A percentile compares a stretch with the other conserved stretches of the same genome.
Evolutionary conservation across 2,329 filamentous ascomycete species (phyloP).

Genomic region (Epichloe gansuensis): DNA sequence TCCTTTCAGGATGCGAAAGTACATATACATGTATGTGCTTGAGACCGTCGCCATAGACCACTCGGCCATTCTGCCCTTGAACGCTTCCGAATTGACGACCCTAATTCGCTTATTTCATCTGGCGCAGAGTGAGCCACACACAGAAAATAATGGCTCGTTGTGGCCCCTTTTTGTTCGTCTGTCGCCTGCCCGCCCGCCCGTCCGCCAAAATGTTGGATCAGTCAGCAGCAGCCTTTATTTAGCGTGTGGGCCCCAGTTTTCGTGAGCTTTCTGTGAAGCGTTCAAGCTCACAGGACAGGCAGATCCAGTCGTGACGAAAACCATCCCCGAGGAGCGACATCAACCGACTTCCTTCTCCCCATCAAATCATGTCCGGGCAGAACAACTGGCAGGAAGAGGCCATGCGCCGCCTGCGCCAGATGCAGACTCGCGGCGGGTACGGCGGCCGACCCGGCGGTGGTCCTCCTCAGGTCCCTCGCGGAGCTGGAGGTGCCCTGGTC

Average conservation of each 20-base stretch:
- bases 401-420: constrained; percentile 37
- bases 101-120: background rate
- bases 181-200: too few relatives aligned
- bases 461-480: constrained; percentile 27
- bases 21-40: constrained; percentile 10
- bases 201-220: constrained; percentile 3
- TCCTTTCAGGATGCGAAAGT: constrained; percentile 9
- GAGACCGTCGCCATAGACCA: constrained; percentile 14
- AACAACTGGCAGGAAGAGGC: constrained; percentile 38
- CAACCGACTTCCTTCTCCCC: background rate
- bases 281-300: background rate
- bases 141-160: background rate
- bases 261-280: too few relatives aligned
- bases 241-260: background rate
- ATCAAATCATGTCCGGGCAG: constrained; percentile 19
- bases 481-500: constrained; percentile 26
- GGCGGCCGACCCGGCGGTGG: constrained; percentile 28
- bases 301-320: constrained; percentile 1
- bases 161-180: background rate
- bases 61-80: constrained; percentile 13
- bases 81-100: accelerated
- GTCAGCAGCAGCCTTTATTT: constrained; percentile 2
- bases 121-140: background rate
- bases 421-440: constrained; percentile 31
- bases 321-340: background rate